These are phyloP conservation scores for Bimuria novae-zelandiae DNA, from an alignment of 2,329 filamentous ascomycete species.

Conservation along the genomic window DNA sequence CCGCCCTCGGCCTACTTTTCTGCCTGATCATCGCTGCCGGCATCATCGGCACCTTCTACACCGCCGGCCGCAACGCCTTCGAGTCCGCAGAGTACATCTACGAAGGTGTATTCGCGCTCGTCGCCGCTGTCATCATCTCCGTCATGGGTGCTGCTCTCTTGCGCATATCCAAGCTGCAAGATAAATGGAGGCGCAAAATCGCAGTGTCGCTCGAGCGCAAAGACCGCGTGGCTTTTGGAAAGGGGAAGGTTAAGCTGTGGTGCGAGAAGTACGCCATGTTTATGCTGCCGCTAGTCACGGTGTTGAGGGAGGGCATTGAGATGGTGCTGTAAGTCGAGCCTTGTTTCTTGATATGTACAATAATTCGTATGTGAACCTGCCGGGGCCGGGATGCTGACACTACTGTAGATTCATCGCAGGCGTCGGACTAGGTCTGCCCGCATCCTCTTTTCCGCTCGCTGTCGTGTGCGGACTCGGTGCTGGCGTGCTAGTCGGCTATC, in stretches of 20 bases:
- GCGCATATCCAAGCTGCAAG: conserved; percentile 79
- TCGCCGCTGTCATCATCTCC: conserved; percentile 80
- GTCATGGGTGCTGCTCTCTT: conserved; percentile 80
- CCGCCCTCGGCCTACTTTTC: conserved; percentile 64
- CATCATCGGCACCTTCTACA: conserved; percentile 76
- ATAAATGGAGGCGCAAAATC: conserved; percentile 87
- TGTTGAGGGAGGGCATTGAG: conserved; percentile 85
- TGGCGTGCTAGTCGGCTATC: conserved; percentile 69
- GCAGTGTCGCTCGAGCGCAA: conserved; percentile 67
- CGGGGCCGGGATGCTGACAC: no score
- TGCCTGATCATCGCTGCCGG: conserved; percentile 67
- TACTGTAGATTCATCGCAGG: conserved; percentile 71
- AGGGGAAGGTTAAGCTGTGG: conserved; percentile 63
- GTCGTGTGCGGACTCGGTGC: conserved; percentile 73
- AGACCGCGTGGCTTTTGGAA: conserved; percentile 46
- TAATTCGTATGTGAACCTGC: no score
- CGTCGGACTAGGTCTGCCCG: conserved; percentile 76
- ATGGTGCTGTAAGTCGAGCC: conserved; percentile 63
- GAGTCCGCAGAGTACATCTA: conserved; percentile 73
- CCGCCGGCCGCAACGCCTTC: conserved; percentile 70
- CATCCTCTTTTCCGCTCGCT: conserved; percentile 75
- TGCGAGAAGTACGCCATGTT: conserved; percentile 85
- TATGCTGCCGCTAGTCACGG: conserved; percentile 81
- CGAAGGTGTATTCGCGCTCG: conserved; percentile 76
- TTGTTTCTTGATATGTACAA: no score